Conservation (phyloP, 2,329 filamentous ascomycete genomes). For the Colletotrichum australisinense region DNA sequence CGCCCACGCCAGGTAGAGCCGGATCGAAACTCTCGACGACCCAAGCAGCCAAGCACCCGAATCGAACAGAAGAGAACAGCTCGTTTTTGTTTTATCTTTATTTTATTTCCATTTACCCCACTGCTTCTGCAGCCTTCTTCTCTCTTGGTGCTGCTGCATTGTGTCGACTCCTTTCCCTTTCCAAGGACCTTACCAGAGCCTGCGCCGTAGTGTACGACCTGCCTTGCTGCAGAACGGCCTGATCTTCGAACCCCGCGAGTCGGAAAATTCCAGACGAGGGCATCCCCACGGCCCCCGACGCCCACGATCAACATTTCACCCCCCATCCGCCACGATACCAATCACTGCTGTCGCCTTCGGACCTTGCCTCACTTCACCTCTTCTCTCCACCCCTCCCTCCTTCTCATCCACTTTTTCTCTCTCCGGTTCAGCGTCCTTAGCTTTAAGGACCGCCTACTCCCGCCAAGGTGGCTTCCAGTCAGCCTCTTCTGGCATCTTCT, state of each 20-base stretch:
- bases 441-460: constrained; percentile 41
- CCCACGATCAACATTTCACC: constrained; percentile 8
- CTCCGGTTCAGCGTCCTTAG: constrained; percentile 36
- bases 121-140: background rate
- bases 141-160: background rate
- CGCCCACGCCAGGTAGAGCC: constrained; percentile 16
- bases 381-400: constrained; percentile 19
- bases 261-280: constrained; percentile 31
- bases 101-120: constrained; percentile 1
- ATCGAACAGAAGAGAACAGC: background rate
- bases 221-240: constrained; percentile 31
- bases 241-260: constrained; percentile 28
- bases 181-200: background rate
- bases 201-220: background rate
- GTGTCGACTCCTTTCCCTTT: background rate
- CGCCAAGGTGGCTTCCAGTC: constrained; percentile 73
- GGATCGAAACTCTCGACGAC: constrained; percentile 9
- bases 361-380: constrained; percentile 31
- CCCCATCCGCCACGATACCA: constrained; percentile 6
- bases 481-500: constrained; percentile 68
- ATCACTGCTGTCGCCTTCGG: constrained; percentile 4
- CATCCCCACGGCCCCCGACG: constrained; percentile 29
- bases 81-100: background rate
- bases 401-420: constrained; percentile 8
- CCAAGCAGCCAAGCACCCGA: background rate